phyloP scores from a whole-genome alignment of 2,329 filamentous ascomycete genomes.

The Venturia aucupariae region DNA sequence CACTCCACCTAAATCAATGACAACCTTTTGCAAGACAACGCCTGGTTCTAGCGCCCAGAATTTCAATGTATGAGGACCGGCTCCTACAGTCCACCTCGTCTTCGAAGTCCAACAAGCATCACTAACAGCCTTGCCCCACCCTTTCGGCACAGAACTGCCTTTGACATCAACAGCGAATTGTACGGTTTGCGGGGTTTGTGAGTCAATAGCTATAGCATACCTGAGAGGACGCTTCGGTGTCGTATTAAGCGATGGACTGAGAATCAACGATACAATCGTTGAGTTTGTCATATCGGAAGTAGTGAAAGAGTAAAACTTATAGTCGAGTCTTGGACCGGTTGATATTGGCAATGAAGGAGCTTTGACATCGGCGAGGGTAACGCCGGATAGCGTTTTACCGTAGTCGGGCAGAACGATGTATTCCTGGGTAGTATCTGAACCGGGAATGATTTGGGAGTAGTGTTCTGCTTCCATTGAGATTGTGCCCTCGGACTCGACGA shows the following conservation, averaged over 20 bases:
- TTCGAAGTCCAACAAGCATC: slow-evolving; percentile 16
- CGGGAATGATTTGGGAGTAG: slow-evolving; percentile 19
- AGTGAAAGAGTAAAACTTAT: slow-evolving; percentile 53
- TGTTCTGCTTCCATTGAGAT: slow-evolving; percentile 31
- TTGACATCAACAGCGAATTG: background rate
- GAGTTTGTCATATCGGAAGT: slow-evolving; percentile 22
- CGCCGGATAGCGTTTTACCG: slow-evolving; percentile 49
- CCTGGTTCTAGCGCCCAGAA: slow-evolving; percentile 46
- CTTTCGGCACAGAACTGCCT: slow-evolving; percentile 11
- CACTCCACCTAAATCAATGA: slow-evolving; percentile 47
- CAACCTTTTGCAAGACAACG: slow-evolving; percentile 47
- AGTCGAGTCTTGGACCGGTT: slow-evolving; percentile 48
- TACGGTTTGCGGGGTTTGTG: background rate
- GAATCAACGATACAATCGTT: background rate
- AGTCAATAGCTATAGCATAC: slow-evolving; percentile 11
- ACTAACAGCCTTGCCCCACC: slow-evolving; percentile 17
- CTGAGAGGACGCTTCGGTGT: background rate
- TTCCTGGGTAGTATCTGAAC: slow-evolving; percentile 19
- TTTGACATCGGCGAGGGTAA: slow-evolving; percentile 38
- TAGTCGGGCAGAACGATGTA: slow-evolving; percentile 47
- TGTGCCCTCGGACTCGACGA: slow-evolving; percentile 49
- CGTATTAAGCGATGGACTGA: slow-evolving; percentile 12
- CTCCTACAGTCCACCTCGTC: slow-evolving; percentile 36
- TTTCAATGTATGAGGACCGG: slow-evolving; percentile 40
- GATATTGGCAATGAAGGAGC: slow-evolving; percentile 38